Evolutionary conservation across 441 rosid genomes (phyloP).

Genomic region (Populus hybrid): DNA sequence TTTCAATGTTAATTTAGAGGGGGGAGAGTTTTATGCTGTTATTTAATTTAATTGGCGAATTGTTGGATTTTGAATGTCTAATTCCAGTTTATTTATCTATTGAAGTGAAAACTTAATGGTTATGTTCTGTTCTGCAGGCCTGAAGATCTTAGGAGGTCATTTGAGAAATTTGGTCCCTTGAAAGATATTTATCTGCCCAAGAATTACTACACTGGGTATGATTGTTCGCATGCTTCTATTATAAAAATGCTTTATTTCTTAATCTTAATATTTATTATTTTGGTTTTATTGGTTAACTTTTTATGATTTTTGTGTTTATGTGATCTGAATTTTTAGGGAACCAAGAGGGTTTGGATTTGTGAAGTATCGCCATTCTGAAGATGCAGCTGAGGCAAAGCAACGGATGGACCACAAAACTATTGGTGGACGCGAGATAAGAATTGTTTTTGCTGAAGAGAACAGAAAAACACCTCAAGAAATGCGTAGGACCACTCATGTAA

Average conservation of each 20-base stretch:
- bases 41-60: not conserved
- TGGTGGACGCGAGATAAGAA: slow-evolving; percentile 92
- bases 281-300: not conserved
- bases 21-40: not conserved
- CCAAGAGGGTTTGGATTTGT: slow-evolving; percentile 97
- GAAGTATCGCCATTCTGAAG: slow-evolving; percentile 80
- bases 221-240: not conserved
- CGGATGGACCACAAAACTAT: slow-evolving; percentile 72
- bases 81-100: not conserved
- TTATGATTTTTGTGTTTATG: slow-evolving; percentile 2
- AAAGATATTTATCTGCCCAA: slow-evolving; percentile 85
- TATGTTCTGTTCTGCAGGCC: slow-evolving; percentile 43
- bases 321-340: slow-evolving; percentile 42
- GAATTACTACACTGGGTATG: slow-evolving; percentile 80
- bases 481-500: slow-evolving; percentile 44
- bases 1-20: not conserved
- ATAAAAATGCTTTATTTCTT: not conserved
- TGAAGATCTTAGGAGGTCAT: slow-evolving; percentile 76
- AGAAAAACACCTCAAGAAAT: slow-evolving; percentile 88
- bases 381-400: slow-evolving; percentile 90
- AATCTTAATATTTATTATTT: not conserved
- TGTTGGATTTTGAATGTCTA: not conserved
- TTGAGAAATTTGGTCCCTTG: slow-evolving; percentile 81
- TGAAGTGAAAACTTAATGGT: not conserved
- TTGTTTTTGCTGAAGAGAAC: slow-evolving; percentile 93